These are phyloP conservation scores for Botrytis sinoallii DNA, from an alignment of 2,329 filamentous ascomycete species.

Conservation along the genomic window DNA sequence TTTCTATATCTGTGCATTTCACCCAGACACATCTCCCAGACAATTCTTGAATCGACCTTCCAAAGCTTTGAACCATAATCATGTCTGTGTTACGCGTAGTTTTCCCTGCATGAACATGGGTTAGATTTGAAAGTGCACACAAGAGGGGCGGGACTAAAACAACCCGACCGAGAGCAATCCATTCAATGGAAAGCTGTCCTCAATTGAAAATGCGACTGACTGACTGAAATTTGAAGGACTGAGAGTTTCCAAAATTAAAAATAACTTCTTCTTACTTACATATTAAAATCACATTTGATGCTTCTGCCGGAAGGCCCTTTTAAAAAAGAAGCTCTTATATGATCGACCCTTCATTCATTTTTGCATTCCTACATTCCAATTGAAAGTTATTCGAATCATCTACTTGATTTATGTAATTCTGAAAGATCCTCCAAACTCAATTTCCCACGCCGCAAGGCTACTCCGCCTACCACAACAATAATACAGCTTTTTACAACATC, in stretches of 20 bases:
- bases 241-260: neutral
- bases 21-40: neutral
- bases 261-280: neutral
- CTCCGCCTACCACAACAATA: neutral
- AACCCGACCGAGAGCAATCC: neutral
- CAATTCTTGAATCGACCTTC: neutral
- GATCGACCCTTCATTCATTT: slow-evolving; percentile 3
- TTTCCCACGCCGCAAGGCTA: slow-evolving; percentile 5
- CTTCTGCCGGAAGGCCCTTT: neutral
- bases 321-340: neutral
- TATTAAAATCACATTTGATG: neutral
- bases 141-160: neutral
- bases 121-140: neutral
- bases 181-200: slow-evolving; percentile 19
- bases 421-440: slow-evolving; percentile 3
- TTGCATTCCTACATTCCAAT: neutral
- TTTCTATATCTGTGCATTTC: neutral
- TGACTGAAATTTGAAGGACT: neutral
- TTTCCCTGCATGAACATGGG: slow-evolving; percentile 14
- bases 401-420: slow-evolving; percentile 14
- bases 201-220: slow-evolving; percentile 16
- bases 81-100: slow-evolving; percentile 12
- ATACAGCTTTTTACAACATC: neutral
- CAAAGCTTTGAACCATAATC: neutral
- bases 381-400: neutral